Evolutionary conservation across 805 yeast genomes (phyloP), one percentile per base, ranked within the genome.

Genomic region (Cyberlindnera veronae): DNA sequence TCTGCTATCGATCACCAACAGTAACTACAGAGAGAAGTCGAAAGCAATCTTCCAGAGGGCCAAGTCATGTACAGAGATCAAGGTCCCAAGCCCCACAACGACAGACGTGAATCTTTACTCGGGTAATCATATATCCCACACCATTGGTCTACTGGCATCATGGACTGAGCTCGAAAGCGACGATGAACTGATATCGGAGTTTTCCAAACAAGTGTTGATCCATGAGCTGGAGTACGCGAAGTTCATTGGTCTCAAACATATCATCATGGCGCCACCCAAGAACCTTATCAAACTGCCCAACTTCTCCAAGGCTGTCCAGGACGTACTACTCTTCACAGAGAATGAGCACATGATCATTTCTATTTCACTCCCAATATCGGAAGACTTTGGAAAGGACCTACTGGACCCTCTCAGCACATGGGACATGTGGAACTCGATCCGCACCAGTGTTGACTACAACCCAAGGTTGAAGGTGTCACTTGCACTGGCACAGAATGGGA

Each of bases 401-500:
- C 54, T 55, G 26, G 48, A 48, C 15, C 48, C 46, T 1, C 58
- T 81, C 23, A 76, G 81, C 3, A 78, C 84, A 2, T 83, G 90
- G 90, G 85, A 80, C 39, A 70, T 79, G 50, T 83, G 90, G 90
- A 77, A 81, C 49, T 69, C 83, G 1, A 72, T 83, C 3, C 63
- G 88, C 18, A 65, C 69, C 5, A 62, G 73, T 27, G 76, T 82
- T 50, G 70, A 71, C 40, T 78, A 80, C 51, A 69, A 79, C 35
- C 45, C 60, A 2, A 71, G 76, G 17, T 60, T 83, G 37, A 79
- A 86, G n/a, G 79, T 88, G 39, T 85, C 87, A 5, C 65, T 84
- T 26, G 93, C 84, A 29, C 70, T 89, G 16, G 90, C 95, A 23
- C 79, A 79, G 41, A 68, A 68, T 27, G 67, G 67, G 24, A 70